Conservation (phyloP, 148 eudicot genomes). For the Heliosperma pusillum region DNA sequence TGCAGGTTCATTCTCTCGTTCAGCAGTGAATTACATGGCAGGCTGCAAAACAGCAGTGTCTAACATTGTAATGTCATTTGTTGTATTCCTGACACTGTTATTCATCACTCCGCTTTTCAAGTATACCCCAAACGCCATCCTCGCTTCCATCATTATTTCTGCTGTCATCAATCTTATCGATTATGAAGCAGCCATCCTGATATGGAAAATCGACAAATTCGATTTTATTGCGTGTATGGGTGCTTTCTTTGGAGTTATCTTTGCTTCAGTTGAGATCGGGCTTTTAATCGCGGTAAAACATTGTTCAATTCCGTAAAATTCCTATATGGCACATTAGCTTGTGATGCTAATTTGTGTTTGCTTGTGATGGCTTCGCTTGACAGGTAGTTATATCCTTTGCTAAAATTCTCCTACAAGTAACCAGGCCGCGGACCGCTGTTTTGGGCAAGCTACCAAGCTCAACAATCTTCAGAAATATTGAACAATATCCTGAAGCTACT, state of each 20-base stretch:
- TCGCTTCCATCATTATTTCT: slow-evolving; percentile 72
- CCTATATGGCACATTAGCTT: not conserved
- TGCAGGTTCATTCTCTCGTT: slow-evolving; percentile 91
- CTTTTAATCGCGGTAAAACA: slow-evolving; percentile 73
- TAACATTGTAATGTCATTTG: slow-evolving; percentile 68
- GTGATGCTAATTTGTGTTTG: not conserved
- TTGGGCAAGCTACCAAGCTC: slow-evolving; percentile 79
- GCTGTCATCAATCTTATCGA: slow-evolving; percentile 78
- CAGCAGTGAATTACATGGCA: slow-evolving; percentile 90
- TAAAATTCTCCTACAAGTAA: slow-evolving; percentile 75
- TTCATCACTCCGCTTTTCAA: slow-evolving; percentile 65
- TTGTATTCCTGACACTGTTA: slow-evolving; percentile 58
- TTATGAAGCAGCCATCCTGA: slow-evolving; percentile 56
- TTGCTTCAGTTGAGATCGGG: slow-evolving; percentile 79
- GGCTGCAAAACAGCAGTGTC: slow-evolving; percentile 88
- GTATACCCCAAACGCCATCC: slow-evolving; percentile 70
- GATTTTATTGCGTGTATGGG: slow-evolving; percentile 83
- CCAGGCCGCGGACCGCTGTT: slow-evolving; percentile 74
- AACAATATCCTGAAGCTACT: slow-evolving; percentile 76
- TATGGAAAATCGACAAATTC: slow-evolving; percentile 89
- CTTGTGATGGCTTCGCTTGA: slow-evolving; percentile 1
- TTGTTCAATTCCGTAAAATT: not conserved
- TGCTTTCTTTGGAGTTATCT: slow-evolving; percentile 82
- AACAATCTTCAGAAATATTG: slow-evolving; percentile 58
- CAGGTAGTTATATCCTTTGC: slow-evolving; percentile 83